phyloP scores from a whole-genome alignment of 768 basidiomycete species.

The Roridomyces roridus region DNA sequence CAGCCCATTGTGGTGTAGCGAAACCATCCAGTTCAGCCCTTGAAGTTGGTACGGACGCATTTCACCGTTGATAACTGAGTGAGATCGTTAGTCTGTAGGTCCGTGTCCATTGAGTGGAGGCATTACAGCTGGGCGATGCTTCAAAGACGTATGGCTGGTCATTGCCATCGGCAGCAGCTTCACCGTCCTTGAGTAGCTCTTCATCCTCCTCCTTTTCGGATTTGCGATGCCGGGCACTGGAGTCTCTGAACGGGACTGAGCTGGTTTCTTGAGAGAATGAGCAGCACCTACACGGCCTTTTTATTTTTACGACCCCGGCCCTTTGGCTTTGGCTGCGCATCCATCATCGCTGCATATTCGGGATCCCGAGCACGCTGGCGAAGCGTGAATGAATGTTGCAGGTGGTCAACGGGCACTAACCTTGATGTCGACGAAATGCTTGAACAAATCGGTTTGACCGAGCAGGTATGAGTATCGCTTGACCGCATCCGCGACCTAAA shows the following conservation, averaged over 20 bases:
- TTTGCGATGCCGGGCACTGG: slow-evolving; percentile 84
- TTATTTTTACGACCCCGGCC: slow-evolving; percentile 90
- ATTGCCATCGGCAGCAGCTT: slow-evolving; percentile 77
- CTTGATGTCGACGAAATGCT: slow-evolving; percentile 98
- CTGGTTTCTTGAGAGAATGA: not conserved
- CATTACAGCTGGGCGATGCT: slow-evolving; percentile 85
- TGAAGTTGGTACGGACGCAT: slow-evolving; percentile 97
- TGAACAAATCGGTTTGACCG: slow-evolving; percentile 97
- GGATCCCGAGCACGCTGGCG: slow-evolving; percentile 86
- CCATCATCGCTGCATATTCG: slow-evolving; percentile 88
- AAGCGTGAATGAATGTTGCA: not conserved
- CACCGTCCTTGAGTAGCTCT: slow-evolving; percentile 88
- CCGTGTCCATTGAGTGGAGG: not conserved
- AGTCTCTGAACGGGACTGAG: slow-evolving; percentile 54
- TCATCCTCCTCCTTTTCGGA: slow-evolving; percentile 99
- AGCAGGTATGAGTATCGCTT: slow-evolving; percentile 98
- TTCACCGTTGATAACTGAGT: slow-evolving; percentile 79
- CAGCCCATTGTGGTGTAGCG: slow-evolving; percentile 93
- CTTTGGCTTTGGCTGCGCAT: slow-evolving; percentile 85
- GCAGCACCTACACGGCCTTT: slow-evolving; percentile 63
- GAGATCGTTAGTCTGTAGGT: slow-evolving; percentile 2
- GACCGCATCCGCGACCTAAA: slow-evolving; percentile 87
- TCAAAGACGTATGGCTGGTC: slow-evolving; percentile 96
- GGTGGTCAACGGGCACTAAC: slow-evolving; percentile 41
- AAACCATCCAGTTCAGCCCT: slow-evolving; percentile 97